These are phyloP conservation scores for Ammopiptanthus mongolicus DNA, from an alignment of 306 rosid genomes.

Conservation along the genomic window DNA sequence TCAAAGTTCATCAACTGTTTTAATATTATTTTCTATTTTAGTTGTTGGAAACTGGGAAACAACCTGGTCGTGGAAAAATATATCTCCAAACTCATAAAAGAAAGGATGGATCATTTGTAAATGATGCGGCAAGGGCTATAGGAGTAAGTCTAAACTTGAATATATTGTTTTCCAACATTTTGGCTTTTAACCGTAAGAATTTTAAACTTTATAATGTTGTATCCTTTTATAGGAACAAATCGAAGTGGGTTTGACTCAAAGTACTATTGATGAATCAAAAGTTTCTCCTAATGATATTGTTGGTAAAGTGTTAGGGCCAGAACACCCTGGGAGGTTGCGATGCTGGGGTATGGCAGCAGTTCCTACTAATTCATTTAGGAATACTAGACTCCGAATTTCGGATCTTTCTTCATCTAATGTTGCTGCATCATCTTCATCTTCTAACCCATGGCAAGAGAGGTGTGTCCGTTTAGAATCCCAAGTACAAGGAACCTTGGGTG, in stretches of 20 bases:
- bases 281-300: no score
- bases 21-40: no score
- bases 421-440: neutral
- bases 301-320: neutral
- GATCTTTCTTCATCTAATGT: neutral
- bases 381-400: neutral
- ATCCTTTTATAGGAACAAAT: no score
- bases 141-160: no score
- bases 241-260: no score
- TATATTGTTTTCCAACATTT: no score
- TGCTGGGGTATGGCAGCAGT: neutral
- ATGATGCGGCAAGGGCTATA: neutral
- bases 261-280: no score
- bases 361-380: neutral
- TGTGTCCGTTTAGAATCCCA: neutral
- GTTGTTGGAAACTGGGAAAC: neutral
- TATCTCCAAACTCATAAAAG: neutral
- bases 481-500: no score
- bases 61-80: neutral
- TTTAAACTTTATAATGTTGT: no score
- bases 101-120: neutral
- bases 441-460: neutral
- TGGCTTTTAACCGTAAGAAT: no score
- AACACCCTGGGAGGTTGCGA: neutral
- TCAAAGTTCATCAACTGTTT: no score